A percentile compares a stretch with the other conserved stretches of the same genome.
Evolutionary conservation across 2,329 filamentous ascomycete species (phyloP).

Genomic region (Alternaria sp.): DNA sequence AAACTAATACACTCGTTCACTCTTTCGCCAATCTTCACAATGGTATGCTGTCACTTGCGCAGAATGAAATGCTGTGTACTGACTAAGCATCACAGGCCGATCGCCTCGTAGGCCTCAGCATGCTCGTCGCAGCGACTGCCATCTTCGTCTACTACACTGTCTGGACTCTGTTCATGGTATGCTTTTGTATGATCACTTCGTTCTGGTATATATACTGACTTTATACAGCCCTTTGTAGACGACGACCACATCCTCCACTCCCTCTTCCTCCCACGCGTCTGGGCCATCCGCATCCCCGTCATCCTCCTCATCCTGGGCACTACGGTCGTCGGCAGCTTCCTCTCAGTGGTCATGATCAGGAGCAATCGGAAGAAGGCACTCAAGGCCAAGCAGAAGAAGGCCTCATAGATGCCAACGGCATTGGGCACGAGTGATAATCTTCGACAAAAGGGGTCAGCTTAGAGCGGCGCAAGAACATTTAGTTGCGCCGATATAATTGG

Average conservation of each 20-base stretch:
- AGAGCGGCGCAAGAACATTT: not conserved
- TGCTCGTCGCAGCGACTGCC: conserved; percentile 75
- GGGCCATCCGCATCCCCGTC: conserved; percentile 98
- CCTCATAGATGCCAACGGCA: conserved; percentile 42
- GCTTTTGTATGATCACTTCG: conserved; percentile 15
- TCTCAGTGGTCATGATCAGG: conserved; percentile 97
- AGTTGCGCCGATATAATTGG: not conserved
- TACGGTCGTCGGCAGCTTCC: conserved; percentile 93
- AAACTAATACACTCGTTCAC: conserved; percentile 25
- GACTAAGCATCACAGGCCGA: conserved; percentile 72
- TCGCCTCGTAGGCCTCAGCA: conserved; percentile 78
- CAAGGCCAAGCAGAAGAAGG: conserved; percentile 94
- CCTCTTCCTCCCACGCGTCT: conserved; percentile 95
- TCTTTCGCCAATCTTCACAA: conserved; percentile 28
- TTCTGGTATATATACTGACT: not conserved
- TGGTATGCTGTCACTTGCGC: conserved; percentile 24
- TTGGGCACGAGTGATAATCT: not conserved
- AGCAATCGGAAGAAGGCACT: conserved; percentile 98
- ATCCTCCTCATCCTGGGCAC: conserved; percentile 91
- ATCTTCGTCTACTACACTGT: conserved; percentile 93
- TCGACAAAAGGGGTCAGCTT: not conserved
- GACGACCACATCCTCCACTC: conserved; percentile 90
- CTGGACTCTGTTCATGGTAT: conserved; percentile 97
- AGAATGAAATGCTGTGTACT: not conserved
- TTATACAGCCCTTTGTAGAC: conserved; percentile 88